These are phyloP conservation scores for Neltuma alba DNA, from an alignment of 306 rosid species.

Conservation along the genomic window DNA sequence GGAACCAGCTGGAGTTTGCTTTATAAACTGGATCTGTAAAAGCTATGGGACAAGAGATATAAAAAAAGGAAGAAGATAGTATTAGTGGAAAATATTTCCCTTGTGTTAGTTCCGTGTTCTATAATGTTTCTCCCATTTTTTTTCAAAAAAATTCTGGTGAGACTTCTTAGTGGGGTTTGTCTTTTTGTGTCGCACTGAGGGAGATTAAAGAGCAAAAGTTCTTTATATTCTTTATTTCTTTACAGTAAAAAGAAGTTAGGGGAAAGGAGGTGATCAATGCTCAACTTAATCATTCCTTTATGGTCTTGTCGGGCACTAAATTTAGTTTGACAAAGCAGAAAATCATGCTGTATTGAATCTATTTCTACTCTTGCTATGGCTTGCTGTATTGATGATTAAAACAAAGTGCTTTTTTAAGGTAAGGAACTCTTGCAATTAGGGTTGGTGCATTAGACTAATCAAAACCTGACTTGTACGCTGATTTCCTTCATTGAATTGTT, in stretches of 20 bases:
- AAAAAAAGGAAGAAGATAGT: conserved; percentile 19
- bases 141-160: conserved; percentile 31
- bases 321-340: conserved; percentile 32
- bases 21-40: conserved; percentile 66
- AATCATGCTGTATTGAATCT: conserved; percentile 24
- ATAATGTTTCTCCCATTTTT: conserved; percentile 47
- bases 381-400: conserved; percentile 35
- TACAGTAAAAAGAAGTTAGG: conserved; percentile 30
- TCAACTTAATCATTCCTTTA: conserved; percentile 29
- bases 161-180: conserved; percentile 44
- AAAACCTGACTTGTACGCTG: not conserved
- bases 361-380: conserved; percentile 39
- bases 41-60: conserved; percentile 38
- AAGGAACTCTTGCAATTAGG: conserved; percentile 23
- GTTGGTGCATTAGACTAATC: conserved; percentile 12
- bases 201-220: conserved; percentile 48
- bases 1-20: conserved; percentile 58
- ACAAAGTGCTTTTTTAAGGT: conserved; percentile 9
- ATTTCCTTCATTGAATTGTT: conserved; percentile 23
- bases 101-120: conserved; percentile 62
- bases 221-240: conserved; percentile 37
- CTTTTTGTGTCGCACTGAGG: conserved; percentile 55
- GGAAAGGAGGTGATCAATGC: conserved; percentile 25
- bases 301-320: conserved; percentile 40
- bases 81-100: conserved; percentile 41